Evolutionary conservation across 2,329 filamentous ascomycete genomes (phyloP), one percentile per base, ranked within the genome.

Genomic region (Aspergillus transmontanensis): DNA sequence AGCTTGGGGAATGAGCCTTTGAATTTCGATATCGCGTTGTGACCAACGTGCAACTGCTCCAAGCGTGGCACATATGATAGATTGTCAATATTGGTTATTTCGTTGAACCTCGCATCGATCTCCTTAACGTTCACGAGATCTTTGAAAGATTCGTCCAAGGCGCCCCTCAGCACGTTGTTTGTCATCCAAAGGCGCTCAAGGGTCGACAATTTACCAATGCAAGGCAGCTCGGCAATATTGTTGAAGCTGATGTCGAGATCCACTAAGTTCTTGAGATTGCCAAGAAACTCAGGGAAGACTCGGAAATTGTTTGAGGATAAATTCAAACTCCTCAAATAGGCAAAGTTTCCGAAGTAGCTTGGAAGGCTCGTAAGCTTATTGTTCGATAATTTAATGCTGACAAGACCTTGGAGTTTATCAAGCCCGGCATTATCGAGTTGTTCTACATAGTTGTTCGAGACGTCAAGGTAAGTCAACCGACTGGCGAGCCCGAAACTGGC

Each of bases 221-320:
- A 88, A 0, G 94, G 93, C 9, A 99, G 81, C 59, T 83, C 86
- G 12, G 87, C 86, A 66, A 99, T 97, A 46, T 89, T 87, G 75
- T 99, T 99, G 85, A 99, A 99, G 76, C 94, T 98, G 74, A 99
- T 88, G 72, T 99, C 95, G 46, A 99, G 86, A 74, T 99, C 94
- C 14, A 97, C 91, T 53, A 99, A 81, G 50, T 90, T 93, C 68
- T 88, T 88, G 23, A 99, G 81, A 28, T 92, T 86, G 77, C 93
- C 94, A 26, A 99, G 83, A 71, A 96, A 96, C 26, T 89, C 84
- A 0, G 95, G 95, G 66, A 99, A 96, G 46, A 87, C 87, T 61
- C 90, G 89, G 60, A 99, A 85, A 64, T 92, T 94, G 77, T 99
- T 99, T 1, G 95, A 99, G 1, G 94, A 97, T 56, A 99, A 84